A percentile compares a stretch with the other conserved stretches of the same genome.
phyloP scores from a whole-genome alignment of 169 alveolate genomes.

The Perkinsus olseni region DNA sequence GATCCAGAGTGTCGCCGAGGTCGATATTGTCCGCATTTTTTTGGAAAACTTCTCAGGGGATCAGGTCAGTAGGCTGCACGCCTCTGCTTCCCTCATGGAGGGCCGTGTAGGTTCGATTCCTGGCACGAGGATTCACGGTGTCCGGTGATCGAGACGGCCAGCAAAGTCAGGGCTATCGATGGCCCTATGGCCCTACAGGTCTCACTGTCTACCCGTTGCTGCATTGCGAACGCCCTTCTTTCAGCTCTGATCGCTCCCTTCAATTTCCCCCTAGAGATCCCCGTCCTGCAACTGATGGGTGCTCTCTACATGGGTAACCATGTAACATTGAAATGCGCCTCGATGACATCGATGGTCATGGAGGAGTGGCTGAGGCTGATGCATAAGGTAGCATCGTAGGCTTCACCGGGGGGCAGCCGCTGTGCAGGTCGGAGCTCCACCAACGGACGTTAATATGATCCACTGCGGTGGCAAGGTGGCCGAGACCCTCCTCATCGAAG shows the following conservation, averaged over 20 bases:
- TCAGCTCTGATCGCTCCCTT: constrained; percentile 68
- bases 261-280: constrained; percentile 79
- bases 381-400: neutral
- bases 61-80: constrained; percentile 16
- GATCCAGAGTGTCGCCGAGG: constrained; percentile 61
- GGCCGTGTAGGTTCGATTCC: constrained; percentile 35
- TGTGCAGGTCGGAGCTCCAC: constrained; percentile 62
- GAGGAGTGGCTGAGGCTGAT: constrained; percentile 58
- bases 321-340: constrained; percentile 45
- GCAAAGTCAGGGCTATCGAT: constrained; percentile 59
- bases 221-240: constrained; percentile 10
- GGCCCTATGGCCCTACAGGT: constrained; percentile 61
- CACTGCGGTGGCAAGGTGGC: constrained; percentile 46
- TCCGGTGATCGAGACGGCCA: constrained; percentile 73
- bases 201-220: neutral
- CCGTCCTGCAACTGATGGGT: constrained; percentile 56
- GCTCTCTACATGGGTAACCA: constrained; percentile 55
- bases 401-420: neutral
- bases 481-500: constrained; percentile 40
- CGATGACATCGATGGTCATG: constrained; percentile 42
- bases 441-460: constrained; percentile 52
- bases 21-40: constrained; percentile 53
- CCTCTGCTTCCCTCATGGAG: neutral
- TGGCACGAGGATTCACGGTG: constrained; percentile 41
- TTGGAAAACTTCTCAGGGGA: constrained; percentile 73